phyloP scores from a whole-genome alignment of 306 rosid genomes.

The Vigna radiata region DNA sequence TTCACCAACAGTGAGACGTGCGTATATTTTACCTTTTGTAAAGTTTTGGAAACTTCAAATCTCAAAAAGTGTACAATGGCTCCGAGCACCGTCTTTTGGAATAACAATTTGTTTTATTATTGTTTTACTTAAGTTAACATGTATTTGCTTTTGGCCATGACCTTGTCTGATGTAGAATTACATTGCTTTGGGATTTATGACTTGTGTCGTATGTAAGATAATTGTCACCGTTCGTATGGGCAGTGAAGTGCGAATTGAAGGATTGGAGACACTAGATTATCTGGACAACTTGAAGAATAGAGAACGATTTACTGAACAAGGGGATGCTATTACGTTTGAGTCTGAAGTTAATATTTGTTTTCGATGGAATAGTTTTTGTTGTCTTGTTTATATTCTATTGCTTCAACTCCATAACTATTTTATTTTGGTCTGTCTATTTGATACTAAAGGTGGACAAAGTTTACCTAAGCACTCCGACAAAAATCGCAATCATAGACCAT shows the following conservation, averaged over 20 bases:
- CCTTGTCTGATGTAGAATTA: constrained; percentile 19
- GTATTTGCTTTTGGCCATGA: constrained; percentile 13
- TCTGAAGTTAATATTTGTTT: constrained; percentile 59
- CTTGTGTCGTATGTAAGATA: constrained; percentile 28
- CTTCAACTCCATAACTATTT: constrained; percentile 33
- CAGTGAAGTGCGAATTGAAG: constrained; percentile 88
- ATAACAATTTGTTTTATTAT: no score
- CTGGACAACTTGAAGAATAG: constrained; percentile 74
- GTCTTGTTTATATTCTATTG: constrained; percentile 9
- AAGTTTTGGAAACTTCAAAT: constrained; percentile 10
- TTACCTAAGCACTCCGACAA: constrained; percentile 73
- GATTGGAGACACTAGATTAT: constrained; percentile 85
- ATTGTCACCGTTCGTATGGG: constrained; percentile 29
- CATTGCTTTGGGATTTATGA: constrained; percentile 17
- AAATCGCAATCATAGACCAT: constrained; percentile 84
- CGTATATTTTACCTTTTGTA: background rate
- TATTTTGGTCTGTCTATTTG: constrained; percentile 36
- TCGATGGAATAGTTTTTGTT: background rate
- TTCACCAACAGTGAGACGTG: background rate
- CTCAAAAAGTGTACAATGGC: constrained; percentile 1
- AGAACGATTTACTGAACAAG: constrained; percentile 82
- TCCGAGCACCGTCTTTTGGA: background rate
- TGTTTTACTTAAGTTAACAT: background rate
- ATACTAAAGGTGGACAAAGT: constrained; percentile 69
- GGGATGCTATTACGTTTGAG: constrained; percentile 79